These are phyloP conservation scores for Pseudozyma pruni DNA, from an alignment of 1,284 basidiomycete species.

Conservation along the genomic window DNA sequence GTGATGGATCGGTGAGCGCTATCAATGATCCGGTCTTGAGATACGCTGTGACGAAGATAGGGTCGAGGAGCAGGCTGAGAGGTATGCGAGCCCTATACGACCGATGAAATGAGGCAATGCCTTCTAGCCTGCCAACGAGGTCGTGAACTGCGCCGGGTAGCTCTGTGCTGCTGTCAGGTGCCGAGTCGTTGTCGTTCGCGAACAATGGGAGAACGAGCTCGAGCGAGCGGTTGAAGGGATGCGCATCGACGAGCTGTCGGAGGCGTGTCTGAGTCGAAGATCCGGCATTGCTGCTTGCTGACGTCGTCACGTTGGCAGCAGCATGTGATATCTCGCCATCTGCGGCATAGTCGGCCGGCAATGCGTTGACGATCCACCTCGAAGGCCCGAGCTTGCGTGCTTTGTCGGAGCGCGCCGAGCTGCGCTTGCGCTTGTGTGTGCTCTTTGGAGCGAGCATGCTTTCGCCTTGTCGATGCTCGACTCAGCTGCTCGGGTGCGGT, in stretches of 20 bases:
- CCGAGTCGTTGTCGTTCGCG: neutral
- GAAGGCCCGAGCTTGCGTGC: constrained; percentile 34
- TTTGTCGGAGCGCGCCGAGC: constrained; percentile 57
- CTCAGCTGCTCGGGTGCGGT: too few species aligned
- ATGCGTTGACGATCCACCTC: constrained; percentile 39
- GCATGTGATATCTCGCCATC: neutral
- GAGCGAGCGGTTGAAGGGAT: constrained; percentile 59
- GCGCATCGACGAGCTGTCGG: constrained; percentile 25
- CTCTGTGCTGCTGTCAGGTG: neutral
- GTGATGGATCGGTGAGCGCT: constrained; percentile 42
- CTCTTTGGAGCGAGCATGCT: constrained; percentile 49
- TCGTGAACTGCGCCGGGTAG: constrained; percentile 10
- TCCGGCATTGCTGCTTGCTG: neutral
- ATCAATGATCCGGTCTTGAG: constrained; percentile 52
- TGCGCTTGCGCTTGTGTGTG: constrained; percentile 64
- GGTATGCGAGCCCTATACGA: constrained; percentile 53
- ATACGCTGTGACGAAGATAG: constrained; percentile 58
- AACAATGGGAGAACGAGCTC: constrained; percentile 42
- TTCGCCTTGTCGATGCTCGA: neutral
- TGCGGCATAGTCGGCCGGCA: constrained; percentile 2
- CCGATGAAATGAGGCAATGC: constrained; percentile 1
- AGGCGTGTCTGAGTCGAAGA: constrained; percentile 2
- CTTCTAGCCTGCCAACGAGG: constrained; percentile 11
- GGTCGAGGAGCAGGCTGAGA: constrained; percentile 58
- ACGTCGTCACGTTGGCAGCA: neutral